Evolutionary conservation across 495 filamentous ascomycete species (phyloP), one percentile per base, ranked within the genome.

Genomic region (Penicillium roqueforti): DNA sequence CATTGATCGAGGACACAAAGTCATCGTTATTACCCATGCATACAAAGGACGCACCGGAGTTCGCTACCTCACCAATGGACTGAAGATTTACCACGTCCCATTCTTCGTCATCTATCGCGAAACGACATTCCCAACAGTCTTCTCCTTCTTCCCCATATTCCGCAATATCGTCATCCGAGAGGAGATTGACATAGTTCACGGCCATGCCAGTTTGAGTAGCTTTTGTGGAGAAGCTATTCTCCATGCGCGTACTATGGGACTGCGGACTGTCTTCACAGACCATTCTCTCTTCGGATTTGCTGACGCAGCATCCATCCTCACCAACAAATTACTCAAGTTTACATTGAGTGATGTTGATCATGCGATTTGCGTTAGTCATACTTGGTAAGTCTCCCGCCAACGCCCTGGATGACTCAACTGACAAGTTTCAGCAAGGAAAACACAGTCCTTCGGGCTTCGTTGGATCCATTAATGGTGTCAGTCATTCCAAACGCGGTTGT

Each of bases 231-330:
- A 98, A 72, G 92, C 89, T 19, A 95, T 98, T 56, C 75, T 98
- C 22, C 93, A 98, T 73, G 93, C 88, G 1, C 80, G 93, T 49
- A 98, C 95, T 2, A 98, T 98, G 93, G 91, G 95, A 3, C 65
- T 98, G 54, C 83, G 89, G 37, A 97, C 93, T 0, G 92, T 96
- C 29, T 97, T 97, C 62, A 97, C 93, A 3, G 93, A 98, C 70
- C 93, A 98, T 70, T 95, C 89, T n/a, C 76, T 98, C 4, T 97
- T 97, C 68, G 93, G 93, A 6, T 98, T 98, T 68, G 92, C 93
- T 26, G 93, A 97, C 71, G 92, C 93, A 6, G 95, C 83, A 2
- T 97, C 92, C 54, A 98, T 98, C 50, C 73, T 98, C 25, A 91
- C 95, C 9, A 98, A 98, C 66, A 98, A 98, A 69, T 72, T 98